A percentile compares a stretch with the other conserved stretches of the same genome.
These are phyloP conservation scores for Huiozyma naganishii DNA, from an alignment of 805 yeast genomes.

Conservation along the genomic window DNA sequence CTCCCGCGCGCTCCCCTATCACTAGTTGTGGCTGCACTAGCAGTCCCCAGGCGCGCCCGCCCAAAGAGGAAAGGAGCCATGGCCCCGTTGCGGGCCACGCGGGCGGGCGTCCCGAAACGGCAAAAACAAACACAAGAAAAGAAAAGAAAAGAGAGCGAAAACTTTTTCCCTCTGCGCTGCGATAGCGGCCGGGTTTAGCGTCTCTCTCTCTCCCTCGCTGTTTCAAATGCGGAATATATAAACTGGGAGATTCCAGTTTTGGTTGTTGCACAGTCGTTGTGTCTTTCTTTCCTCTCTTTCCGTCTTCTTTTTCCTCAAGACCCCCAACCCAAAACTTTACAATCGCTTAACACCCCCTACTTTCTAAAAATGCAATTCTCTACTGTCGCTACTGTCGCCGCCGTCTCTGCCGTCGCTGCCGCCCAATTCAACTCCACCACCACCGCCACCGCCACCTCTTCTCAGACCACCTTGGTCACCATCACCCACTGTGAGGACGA, in stretches of 20 bases:
- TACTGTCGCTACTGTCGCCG: conserved; percentile 30
- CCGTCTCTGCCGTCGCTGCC: conserved; percentile 27
- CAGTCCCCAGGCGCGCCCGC: no score
- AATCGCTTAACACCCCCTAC: conserved; percentile 1
- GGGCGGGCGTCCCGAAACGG: no score
- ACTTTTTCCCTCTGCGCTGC: no score
- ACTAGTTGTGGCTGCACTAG: no score
- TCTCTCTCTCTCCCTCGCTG: not conserved
- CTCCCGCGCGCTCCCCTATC: no score
- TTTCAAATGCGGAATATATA: no score
- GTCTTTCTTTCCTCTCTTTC: not conserved
- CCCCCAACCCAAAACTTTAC: not conserved
- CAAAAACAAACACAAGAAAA: no score
- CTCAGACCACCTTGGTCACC: conserved; percentile 28
- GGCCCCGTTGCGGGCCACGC: no score
- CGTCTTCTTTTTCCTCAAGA: not conserved
- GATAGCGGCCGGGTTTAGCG: no score
- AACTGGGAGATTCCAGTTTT: not conserved
- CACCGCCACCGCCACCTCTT: conserved; percentile 13
- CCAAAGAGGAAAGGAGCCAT: no score
- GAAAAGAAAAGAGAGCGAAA: no score
- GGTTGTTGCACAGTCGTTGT: not conserved
- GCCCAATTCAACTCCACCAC: conserved; percentile 21
- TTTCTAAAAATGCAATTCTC: conserved; percentile 31
- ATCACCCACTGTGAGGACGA: conserved; percentile 28